A percentile compares a stretch with the other conserved stretches of the same genome.
phyloP scores from a whole-genome alignment of 164 flowering plant genomes.

The Litsea cubeba region DNA sequence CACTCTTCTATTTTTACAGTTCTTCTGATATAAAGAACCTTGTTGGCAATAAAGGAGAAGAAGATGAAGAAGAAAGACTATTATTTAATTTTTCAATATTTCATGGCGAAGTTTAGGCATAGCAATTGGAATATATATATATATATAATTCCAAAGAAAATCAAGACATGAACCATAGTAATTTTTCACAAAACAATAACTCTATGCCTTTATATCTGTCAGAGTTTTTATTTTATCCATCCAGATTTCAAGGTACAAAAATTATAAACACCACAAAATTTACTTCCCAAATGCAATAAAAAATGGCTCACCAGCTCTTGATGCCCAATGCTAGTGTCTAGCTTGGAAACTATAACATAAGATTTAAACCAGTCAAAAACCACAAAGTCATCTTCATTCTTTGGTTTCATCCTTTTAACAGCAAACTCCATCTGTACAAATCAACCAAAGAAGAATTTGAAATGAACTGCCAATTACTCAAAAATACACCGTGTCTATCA shows the following conservation, averaged over 20 bases:
- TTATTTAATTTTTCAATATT: too few relatives aligned
- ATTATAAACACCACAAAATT: not conserved
- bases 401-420: constrained; percentile 51
- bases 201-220: not conserved
- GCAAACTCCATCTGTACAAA: constrained; percentile 51
- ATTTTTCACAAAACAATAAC: not conserved
- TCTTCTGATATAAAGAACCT: too few relatives aligned
- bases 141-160: not conserved
- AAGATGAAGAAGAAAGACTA: too few relatives aligned
- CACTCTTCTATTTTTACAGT: too few relatives aligned
- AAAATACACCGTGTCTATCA: not conserved
- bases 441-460: not conserved
- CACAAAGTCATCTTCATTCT: constrained; percentile 38
- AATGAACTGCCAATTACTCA: not conserved
- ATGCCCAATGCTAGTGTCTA: constrained; percentile 74
- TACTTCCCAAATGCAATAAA: not conserved
- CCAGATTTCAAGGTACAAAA: not conserved
- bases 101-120: too few relatives aligned
- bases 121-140: not conserved
- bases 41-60: too few relatives aligned
- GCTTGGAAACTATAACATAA: constrained; percentile 59
- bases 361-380: constrained; percentile 81
- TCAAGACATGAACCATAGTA: not conserved
- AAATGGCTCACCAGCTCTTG: constrained; percentile 75
- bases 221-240: not conserved